Conservation (phyloP, 371 early-diverging fungal species). For the Blakeslea trispora region DNA sequence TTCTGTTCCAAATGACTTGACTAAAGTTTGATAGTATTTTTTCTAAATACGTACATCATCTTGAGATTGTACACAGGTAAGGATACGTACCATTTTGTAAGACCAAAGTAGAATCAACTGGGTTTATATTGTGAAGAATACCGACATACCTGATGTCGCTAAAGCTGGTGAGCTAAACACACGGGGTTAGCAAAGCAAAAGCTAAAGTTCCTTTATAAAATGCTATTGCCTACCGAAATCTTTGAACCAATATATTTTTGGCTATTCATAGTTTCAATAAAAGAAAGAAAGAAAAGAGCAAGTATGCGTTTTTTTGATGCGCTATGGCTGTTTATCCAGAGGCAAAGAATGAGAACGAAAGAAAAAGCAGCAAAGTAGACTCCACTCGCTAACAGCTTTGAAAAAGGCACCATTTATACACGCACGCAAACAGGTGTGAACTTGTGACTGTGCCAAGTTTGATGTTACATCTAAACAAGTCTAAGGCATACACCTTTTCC, state of each 20-base stretch:
- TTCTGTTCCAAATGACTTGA: slow-evolving; percentile 83
- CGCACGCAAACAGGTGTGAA: no score
- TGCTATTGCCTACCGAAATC: slow-evolving; percentile 49
- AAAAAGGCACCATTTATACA: no score
- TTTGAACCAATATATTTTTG: slow-evolving; percentile 70
- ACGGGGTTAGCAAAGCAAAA: not conserved
- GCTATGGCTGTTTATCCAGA: no score
- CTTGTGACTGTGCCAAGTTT: no score
- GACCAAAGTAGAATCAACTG: slow-evolving; percentile 84
- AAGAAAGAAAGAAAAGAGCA: no score
- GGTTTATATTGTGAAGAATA: slow-evolving; percentile 82
- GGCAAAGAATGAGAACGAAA: no score
- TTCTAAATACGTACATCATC: not conserved
- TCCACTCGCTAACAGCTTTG: no score
- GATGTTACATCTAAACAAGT: no score
- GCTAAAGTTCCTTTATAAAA: no score
- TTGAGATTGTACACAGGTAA: not conserved
- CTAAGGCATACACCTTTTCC: no score
- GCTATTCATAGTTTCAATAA: slow-evolving; percentile 49
- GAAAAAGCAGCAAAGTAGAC: no score
- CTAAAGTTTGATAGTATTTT: slow-evolving; percentile 26
- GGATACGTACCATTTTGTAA: slow-evolving; percentile 72
- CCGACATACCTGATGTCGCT: slow-evolving; percentile 92
- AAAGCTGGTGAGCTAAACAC: slow-evolving; percentile 72
- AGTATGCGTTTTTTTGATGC: no score